Evolutionary conservation across 1,284 basidiomycete species (phyloP), one percentile per base, ranked within the genome.

Genomic region (Malassezia sympodialis): DNA sequence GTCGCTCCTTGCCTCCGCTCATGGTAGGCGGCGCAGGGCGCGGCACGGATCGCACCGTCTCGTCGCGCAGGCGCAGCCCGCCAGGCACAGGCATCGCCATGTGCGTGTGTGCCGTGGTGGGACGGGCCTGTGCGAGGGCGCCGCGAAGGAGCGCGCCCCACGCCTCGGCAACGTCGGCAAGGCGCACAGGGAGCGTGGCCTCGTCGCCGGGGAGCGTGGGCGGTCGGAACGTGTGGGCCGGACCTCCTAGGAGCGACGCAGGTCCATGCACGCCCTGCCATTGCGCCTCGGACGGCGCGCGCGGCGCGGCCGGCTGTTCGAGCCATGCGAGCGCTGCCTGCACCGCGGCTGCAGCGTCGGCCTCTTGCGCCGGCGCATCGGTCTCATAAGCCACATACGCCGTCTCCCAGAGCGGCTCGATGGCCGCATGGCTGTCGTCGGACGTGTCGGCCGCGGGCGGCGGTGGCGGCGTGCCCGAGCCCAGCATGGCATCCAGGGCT

Each of bases 401-500:
- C 8, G 39, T 32, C 27, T 11, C 15, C 19, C 19, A 49, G 3
- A 35, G 19, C 31, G 53, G 42, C 35, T 27, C 31, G 0, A n/a
- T 26, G 17, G 17, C 19, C 8, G 42, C 40, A 19, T 49, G 47
- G 30, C 44, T 46, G 15, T 55, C 53, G 21, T 34, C 31, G 5
- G 53, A 56, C 24, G 32, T 28, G 12, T 56, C 53, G 8, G 26
- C 35, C 14, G 27, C 40, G 23, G 19, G 42, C 17, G 28, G 14
- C 17, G 39, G 11, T 12, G 35, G 39, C 35, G 50, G 6, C 3
- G 44, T 14, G 11, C 53, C 53, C 10, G 30, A 17, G 34, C 49
- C 47, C 4, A 59, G 48, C 6, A 54, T 26, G 10, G 47, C 52
- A 23, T 59, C 58, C 11, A 59, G 47, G 17, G 39, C 49, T 5